A percentile compares a stretch with the other conserved stretches of the same genome.
Conservation (phyloP, 2,329 filamentous ascomycete genomes). For the Hymenoscyphus salicellus region DNA sequence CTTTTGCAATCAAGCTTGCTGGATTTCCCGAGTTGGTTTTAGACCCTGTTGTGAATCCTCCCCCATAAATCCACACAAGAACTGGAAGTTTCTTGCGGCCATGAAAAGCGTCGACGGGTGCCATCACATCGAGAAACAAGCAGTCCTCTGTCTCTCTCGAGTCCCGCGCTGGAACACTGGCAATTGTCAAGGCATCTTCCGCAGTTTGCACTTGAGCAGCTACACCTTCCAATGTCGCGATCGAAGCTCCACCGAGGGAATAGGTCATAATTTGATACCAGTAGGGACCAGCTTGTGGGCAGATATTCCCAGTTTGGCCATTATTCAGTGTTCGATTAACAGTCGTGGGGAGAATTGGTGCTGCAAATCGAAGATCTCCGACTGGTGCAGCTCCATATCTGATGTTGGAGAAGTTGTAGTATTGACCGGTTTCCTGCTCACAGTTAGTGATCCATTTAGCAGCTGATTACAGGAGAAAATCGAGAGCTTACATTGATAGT, state of each 20-base stretch:
- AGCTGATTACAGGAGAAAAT: neutral
- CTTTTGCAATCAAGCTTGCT: conserved; percentile 39
- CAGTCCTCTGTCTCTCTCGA: conserved; percentile 42
- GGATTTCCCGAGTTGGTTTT: conserved; percentile 41
- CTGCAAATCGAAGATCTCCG: conserved; percentile 43
- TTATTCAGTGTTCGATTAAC: conserved; percentile 32
- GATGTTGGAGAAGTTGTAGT: conserved; percentile 41
- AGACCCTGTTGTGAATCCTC: conserved; percentile 43
- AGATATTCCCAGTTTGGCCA: conserved; percentile 35
- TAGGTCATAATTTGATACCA: conserved; percentile 27
- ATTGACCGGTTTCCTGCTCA: conserved; percentile 31
- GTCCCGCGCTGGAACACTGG: conserved; percentile 13
- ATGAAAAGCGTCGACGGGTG: conserved; percentile 38
- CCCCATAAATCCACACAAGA: conserved; percentile 50
- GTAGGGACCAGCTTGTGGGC: conserved; percentile 37
- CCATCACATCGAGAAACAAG: conserved; percentile 45
- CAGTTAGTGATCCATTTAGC: neutral
- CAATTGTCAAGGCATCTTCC: conserved; percentile 8
- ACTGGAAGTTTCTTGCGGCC: conserved; percentile 37
- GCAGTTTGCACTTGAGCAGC: conserved; percentile 6
- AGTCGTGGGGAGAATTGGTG: conserved; percentile 34
- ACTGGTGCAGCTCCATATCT: conserved; percentile 43
- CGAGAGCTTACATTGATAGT: conserved; percentile 30
- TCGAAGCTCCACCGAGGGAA: conserved; percentile 15
- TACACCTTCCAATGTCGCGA: conserved; percentile 11